phyloP scores from a whole-genome alignment of 2,329 filamentous ascomycete genomes.

The Alternaria panax region DNA sequence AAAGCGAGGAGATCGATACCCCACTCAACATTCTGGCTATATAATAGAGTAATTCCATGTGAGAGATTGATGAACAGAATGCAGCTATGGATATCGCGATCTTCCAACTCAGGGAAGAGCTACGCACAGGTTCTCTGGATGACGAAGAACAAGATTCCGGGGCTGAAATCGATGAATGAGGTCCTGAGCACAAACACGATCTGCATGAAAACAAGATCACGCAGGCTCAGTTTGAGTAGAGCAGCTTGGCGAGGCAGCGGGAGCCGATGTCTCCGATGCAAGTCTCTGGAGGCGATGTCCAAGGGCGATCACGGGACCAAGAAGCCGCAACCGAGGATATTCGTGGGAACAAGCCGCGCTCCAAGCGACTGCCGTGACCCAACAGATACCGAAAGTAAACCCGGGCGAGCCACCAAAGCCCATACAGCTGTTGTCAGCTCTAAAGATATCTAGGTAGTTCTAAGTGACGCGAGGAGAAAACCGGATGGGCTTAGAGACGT shows the following conservation, averaged over 20 bases:
- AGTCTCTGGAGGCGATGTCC: background rate
- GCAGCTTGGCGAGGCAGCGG: background rate
- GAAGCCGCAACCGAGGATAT: constrained; percentile 12
- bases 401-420: background rate
- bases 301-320: constrained; percentile 5
- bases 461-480: background rate
- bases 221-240: background rate
- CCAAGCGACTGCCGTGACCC: background rate
- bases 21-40: too few relatives aligned
- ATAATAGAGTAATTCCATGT: background rate
- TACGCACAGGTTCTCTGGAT: background rate
- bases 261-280: background rate
- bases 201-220: background rate
- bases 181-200: too few relatives aligned
- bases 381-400: background rate
- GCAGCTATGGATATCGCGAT: background rate
- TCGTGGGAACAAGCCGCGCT: background rate
- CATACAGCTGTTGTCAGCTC: background rate
- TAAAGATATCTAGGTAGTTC: background rate
- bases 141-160: too few relatives aligned
- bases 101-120: background rate
- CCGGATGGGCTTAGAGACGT: background rate
- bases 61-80: background rate
- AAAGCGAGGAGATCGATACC: too few relatives aligned
- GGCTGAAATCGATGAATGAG: too few relatives aligned